These are phyloP conservation scores for Ceratobasidium sp. DNA, from an alignment of 1,284 basidiomycete species.

Conservation along the genomic window DNA sequence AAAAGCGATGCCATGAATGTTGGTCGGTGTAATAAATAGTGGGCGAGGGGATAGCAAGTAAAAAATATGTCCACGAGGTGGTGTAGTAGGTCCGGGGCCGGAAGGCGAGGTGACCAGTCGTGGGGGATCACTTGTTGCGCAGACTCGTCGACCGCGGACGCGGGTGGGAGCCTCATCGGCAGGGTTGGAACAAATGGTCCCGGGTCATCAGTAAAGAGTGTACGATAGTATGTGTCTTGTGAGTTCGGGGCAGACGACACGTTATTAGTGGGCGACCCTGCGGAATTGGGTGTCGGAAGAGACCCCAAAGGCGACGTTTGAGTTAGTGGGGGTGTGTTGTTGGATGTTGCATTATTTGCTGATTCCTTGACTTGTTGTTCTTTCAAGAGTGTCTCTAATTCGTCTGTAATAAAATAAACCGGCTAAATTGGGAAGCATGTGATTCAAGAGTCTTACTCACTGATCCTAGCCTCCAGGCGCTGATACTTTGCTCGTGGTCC, in stretches of 20 bases:
- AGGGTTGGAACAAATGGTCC: conserved; percentile 15
- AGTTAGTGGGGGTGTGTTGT: neutral
- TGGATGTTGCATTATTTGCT: neutral
- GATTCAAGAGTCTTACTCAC: neutral
- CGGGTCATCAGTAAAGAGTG: neutral
- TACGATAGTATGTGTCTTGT: neutral
- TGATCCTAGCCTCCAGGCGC: conserved; percentile 27
- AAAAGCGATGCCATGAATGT: conserved; percentile 53
- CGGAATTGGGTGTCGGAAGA: neutral
- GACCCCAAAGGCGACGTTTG: conserved; percentile 1
- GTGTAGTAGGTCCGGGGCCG: conserved; percentile 41
- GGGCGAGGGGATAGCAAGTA: conserved; percentile 40
- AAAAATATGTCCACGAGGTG: conserved; percentile 44
- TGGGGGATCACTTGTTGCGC: conserved; percentile 22
- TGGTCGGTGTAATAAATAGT: conserved; percentile 41
- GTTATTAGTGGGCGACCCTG: conserved; percentile 1
- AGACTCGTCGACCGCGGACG: neutral
- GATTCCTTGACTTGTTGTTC: conserved; percentile 23
- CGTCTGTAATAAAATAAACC: neutral
- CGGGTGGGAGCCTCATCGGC: neutral
- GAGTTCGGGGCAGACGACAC: neutral
- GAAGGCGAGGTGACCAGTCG: conserved; percentile 40
- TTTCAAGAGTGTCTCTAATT: conserved; percentile 25
- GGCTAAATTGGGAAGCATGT: neutral
- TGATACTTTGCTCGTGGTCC: conserved; percentile 35